Evolutionary conservation across 768 basidiomycete genomes (phyloP), one percentile per base, ranked within the genome.

Genomic region (Tylopilus cervinicoccineus): DNA sequence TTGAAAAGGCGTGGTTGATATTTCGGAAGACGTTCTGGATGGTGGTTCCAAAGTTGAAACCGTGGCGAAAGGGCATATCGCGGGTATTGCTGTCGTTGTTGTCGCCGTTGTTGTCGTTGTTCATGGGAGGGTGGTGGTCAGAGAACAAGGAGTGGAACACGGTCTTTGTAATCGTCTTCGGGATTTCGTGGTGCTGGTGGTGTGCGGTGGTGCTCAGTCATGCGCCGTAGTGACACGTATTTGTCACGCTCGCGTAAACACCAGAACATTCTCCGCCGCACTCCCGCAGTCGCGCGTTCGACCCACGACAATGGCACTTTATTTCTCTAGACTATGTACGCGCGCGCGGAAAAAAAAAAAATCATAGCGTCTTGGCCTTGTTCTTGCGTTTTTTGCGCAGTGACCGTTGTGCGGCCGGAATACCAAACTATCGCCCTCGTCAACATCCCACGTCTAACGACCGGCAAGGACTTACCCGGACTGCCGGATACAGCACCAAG

Each of bases 401-500:
- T 57, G 80, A 84, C 51, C 70, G 75, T 60, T 82, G 73, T 28
- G 70, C 73, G 41, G 68, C 72, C 11, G 85, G 84, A 37, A 84
- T 57, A 19, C 85, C 86, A 67, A 88, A 88, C 86, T 87, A 56
- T 24, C 44, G 32, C 50, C 38, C 26, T 13, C 45, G 27, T 60
- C 51, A 57, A 37, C 43, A 51, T 48, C 27, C 51, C 48, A 10
- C 26, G 29, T n/a, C 5, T 32, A 12, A 23, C 5, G 37, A 2
- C 14, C 29, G 8, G 24, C 6, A 11, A 42, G 43, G 14, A 65
- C 81, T 63, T 58, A 88, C 88, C 76, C 79, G 76, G 12, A 84
- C 63, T 13, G 71, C 67, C 14, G 89, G 87, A 73, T 92, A 92
- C 44, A 86, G 60, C 16, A 84, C 70, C 51, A 92, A 69, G 38